These are phyloP conservation scores for Metarhizium humberi DNA, from an alignment of 2,329 filamentous ascomycete genomes.

Conservation along the genomic window DNA sequence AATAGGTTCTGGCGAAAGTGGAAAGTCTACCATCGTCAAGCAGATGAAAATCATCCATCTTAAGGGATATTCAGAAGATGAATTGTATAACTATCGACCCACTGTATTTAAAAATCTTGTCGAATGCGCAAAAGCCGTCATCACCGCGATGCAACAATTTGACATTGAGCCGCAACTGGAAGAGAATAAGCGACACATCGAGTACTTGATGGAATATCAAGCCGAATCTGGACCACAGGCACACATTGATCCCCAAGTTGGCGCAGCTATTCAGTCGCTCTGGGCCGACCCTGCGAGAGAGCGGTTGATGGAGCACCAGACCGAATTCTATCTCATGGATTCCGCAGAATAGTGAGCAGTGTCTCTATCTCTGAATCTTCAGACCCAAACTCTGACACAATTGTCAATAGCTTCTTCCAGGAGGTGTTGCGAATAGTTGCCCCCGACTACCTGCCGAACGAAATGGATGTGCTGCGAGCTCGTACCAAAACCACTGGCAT, in stretches of 20 bases:
- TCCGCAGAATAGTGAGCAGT: conserved; percentile 85
- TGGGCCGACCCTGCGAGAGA: conserved; percentile 85
- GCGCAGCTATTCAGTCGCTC: conserved; percentile 72
- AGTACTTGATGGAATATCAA: conserved; percentile 78
- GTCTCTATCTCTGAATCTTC: background rate
- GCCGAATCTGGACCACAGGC: conserved; percentile 86
- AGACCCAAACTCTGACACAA: background rate
- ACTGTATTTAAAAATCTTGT: conserved; percentile 98
- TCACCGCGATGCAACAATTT: conserved; percentile 87
- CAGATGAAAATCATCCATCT: conserved; percentile 99
- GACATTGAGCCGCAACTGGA: conserved; percentile 68
- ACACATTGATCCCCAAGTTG: conserved; percentile 70
- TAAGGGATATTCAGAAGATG: conserved; percentile 91
- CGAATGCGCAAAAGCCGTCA: conserved; percentile 90
- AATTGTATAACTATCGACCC: conserved; percentile 85
- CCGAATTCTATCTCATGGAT: conserved; percentile 99
- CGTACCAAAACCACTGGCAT: conserved; percentile 98
- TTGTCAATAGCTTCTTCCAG: conserved; percentile 75
- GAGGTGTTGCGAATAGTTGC: conserved; percentile 78
- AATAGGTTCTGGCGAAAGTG: conserved; percentile 91
- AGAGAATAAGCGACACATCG: conserved; percentile 63
- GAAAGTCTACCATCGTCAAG: conserved; percentile 98
- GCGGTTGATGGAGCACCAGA: conserved; percentile 82
- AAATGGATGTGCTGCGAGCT: conserved; percentile 90
- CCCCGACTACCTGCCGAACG: conserved; percentile 80